Base-by-base conservation (phyloP, 1,284 basidiomycete species). In the Fomitiporia mediterranea region DNA sequence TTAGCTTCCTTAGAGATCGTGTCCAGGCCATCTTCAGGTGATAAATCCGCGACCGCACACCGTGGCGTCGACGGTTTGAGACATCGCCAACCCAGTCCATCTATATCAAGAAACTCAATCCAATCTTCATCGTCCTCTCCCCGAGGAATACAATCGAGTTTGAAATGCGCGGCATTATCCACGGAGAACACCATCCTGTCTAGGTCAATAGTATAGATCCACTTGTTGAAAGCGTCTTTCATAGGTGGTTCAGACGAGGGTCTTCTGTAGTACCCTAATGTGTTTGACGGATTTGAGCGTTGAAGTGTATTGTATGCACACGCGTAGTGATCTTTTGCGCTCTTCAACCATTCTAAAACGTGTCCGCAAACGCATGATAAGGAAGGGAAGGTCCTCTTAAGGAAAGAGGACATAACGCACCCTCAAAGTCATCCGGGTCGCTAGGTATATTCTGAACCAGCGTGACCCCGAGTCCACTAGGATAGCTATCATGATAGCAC, bases 401-500 rank as follows among this genome's bases (percentile, higher is more conserved):
- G n/a, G n/a, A n/a, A n/a, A n/a, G n/a, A n/a, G 19, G 25, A 42
- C 17, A 4, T 35, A 17, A 51, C 34, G 19, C 25, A 54, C 52
- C 42, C 17, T 54, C 19, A 21, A 54, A 54, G 21, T 32, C 17
- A 3, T 17, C 42, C 0, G 19, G 52, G 6, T 47, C 42, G n/a
- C 27, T 17, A n/a, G 52, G 52, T 9, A 54, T 47, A 17, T 17
- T 32, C 27, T 9, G 34, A 9, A 54, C 42, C 3, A 54, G 52
- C 23, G 19, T 23, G 9, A 23, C 4, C 6, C 52, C 52, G 7
- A 44, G 52, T 19, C 38, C 25, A 15, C 25, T 40, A n/a, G 51
- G 51, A 23, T 52, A 52, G 51, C 51, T 38, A 21, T 52, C 51
- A 39, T 15, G n/a, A 30, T 39, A 30, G 51, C 38, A 27, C 3